These are phyloP conservation scores for Boletus insuetus DNA, from an alignment of 768 basidiomycete species.

Conservation along the genomic window DNA sequence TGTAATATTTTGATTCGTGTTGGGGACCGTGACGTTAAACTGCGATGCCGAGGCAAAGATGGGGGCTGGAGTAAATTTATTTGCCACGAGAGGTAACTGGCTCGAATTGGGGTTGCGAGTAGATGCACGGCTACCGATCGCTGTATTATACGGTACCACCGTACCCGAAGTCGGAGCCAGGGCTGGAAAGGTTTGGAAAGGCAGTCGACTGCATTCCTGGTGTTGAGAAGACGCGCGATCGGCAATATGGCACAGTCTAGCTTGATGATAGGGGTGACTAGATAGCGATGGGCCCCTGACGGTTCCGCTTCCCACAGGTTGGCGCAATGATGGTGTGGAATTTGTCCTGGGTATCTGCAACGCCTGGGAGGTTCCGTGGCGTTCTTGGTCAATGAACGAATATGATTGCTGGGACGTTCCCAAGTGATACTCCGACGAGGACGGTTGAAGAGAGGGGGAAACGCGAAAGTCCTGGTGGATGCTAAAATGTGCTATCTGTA, in stretches of 20 bases:
- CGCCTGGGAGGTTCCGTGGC: background rate
- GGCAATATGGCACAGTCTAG: slow-evolving; percentile 10
- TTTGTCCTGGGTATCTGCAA: slow-evolving; percentile 1
- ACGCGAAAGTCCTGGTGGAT: background rate
- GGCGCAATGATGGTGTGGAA: slow-evolving; percentile 3
- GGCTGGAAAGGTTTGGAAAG: background rate
- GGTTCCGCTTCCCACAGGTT: slow-evolving; percentile 4
- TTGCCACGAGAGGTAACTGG: background rate
- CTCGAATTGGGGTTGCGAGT: background rate
- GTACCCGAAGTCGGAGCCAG: background rate
- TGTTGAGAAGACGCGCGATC: slow-evolving; percentile 11
- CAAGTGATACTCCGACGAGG: background rate
- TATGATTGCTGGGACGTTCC: slow-evolving; percentile 3
- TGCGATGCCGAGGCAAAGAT: background rate
- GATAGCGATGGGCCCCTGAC: slow-evolving; percentile 2
- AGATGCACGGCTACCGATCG: background rate
- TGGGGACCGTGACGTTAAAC: background rate
- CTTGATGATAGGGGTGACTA: slow-evolving; percentile 14
- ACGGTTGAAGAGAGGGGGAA: background rate
- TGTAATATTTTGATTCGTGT: slow-evolving; percentile 1
- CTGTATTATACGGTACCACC: background rate
- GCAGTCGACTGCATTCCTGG: slow-evolving; percentile 1
- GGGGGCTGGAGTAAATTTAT: background rate
- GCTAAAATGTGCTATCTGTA: slow-evolving; percentile 12
- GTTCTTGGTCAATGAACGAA: background rate